Base-by-base conservation (phyloP, 164 flowering plant genomes). In the Echeveria elegans region DNA sequence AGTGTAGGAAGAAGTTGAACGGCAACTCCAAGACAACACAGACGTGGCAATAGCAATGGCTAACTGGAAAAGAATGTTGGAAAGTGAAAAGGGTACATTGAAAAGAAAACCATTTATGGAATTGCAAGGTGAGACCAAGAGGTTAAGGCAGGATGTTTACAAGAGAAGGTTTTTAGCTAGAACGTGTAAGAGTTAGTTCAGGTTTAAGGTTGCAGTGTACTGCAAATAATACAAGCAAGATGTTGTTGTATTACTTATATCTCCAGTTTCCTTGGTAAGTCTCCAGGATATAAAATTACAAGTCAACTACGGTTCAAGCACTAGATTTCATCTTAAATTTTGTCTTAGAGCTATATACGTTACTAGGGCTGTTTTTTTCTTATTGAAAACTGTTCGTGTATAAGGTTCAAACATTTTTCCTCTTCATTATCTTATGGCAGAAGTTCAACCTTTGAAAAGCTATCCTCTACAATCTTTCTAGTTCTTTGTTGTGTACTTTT, bases 91-190 rank as follows among this genome's bases (percentile, higher is more conserved):
- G 64, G 82, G 78, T 68, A 61, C 61, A 2, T 82, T 86, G 40
- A 85, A 80, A 77, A 74, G 68, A 73, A 76, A 76, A 66, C 91
- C 88, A 14, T 83, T 75, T 72, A 75, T 81, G 73, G 91, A 86
- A 67, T 72, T 86, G 64, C 70, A 80, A 65, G 77, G 60, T 12
- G 91, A 86, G 76, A 86, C 88, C 32, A 84, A 83, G 77, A 80
- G 76, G 68, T 83, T 86, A 76, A 79, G 87, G 71, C 91, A 86
- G 72, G 87, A 84, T 61, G 79, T 84, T 59, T 84, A 81, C 70
- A 86, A 83, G 77, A 79, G 84, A 73, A 82, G 86, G 72, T 82
- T 82, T 56, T 74, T 71, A 69, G 86, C 87, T 59, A 82, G 85
- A 73, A 79, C 74, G 67, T 75, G 71, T 31, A 63, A 66, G 47